phyloP scores from a whole-genome alignment of 371 early-diverging fungal species.

The Mucor mucedo region DNA sequence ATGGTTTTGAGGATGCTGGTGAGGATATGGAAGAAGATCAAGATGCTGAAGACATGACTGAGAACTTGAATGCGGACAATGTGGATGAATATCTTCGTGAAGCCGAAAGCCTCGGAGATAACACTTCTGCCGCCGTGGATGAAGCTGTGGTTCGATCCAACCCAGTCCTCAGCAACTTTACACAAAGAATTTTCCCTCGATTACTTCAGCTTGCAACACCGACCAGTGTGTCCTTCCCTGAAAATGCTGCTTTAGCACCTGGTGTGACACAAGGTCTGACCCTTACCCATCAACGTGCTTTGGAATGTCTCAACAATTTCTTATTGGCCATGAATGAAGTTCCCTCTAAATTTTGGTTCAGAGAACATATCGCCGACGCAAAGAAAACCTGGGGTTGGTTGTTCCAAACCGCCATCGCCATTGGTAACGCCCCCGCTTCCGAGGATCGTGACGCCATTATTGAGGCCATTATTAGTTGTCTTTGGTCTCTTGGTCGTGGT shows the following conservation, averaged over 20 bases:
- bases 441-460: constrained; percentile 51
- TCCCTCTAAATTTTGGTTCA: constrained; percentile 72
- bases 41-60: constrained; percentile 48
- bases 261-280: constrained; percentile 54
- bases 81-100: constrained; percentile 52
- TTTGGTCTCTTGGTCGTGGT: constrained; percentile 78
- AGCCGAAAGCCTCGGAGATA: constrained; percentile 26
- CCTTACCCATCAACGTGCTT: constrained; percentile 69
- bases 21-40: constrained; percentile 55
- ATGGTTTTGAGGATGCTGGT: constrained; percentile 64
- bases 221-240: constrained; percentile 58
- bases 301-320: constrained; percentile 81
- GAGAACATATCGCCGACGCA: constrained; percentile 58
- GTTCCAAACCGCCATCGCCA: constrained; percentile 55
- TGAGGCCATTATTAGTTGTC: constrained; percentile 71
- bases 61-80: constrained; percentile 50
- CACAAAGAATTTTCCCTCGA: constrained; percentile 53
- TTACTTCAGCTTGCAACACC: constrained; percentile 60
- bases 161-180: constrained; percentile 55
- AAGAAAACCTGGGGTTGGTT: constrained; percentile 67
- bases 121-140: constrained; percentile 27
- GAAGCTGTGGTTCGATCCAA: constrained; percentile 35
- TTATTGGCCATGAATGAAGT: constrained; percentile 73
- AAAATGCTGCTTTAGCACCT: constrained; percentile 43
- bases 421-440: constrained; percentile 41